Evolutionary conservation across 73 alveolate species (phyloP), one percentile per base, ranked within the genome.

Genomic region (Stentor coeruleus): DNA sequence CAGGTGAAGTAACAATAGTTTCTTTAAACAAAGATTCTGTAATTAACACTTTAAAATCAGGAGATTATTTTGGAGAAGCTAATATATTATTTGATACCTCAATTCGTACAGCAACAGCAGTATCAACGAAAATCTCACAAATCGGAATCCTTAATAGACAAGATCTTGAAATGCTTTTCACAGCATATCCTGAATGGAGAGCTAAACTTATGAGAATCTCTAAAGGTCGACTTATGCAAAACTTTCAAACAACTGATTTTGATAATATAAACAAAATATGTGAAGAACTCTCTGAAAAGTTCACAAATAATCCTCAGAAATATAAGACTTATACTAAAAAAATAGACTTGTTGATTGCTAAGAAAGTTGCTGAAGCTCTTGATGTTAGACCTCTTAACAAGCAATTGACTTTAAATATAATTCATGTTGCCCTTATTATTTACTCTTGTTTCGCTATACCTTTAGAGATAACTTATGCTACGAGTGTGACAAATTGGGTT

Each of bases 181-280:
- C 79, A 35, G 95, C 92, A 3, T 89, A 38, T 74, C 95, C 95
- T 2, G 84, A 74, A n/a, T 89, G 87, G 85, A 81, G 81, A 59
- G 41, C 42, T 4, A 42, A 38, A 3, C 36, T 89, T 15, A 30
- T 6, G 20, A 30, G 38, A 40, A 26, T 30, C 59, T 37, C 88
- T 86, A 59, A 89, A 86, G 58, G 28, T 59, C 31, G 58, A 35
- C 0, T 40, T 6, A 79, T 20, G 20, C 28, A 57, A 15, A n/a
- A n/a, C 0, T 79, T 40, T 79, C 82, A 38, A 1, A 72, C 39
- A 28, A 33, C 35, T 1, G 39, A 3, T 20, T 3, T 38, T 36
- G 82, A 81, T 6, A 37, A 41, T 58, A 59, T 11, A 11, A 57
- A 39, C 59, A 0, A 31, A 40, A 0, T 33, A n/a, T 57, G 31